phyloP scores from a whole-genome alignment of 345 rosid genomes.

The Citrus mangshanensis region DNA sequence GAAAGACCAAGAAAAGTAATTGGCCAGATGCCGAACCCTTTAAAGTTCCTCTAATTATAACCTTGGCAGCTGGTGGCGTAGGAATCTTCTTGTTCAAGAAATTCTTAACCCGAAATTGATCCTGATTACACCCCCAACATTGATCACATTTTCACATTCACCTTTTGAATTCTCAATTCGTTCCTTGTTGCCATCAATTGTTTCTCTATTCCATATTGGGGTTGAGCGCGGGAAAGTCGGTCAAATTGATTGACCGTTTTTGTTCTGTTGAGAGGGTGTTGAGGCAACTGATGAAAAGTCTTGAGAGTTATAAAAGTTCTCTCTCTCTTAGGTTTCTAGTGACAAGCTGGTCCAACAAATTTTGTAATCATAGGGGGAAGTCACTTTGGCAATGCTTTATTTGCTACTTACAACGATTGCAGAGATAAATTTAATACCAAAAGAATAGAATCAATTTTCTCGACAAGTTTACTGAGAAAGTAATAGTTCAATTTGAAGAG shows the following conservation, averaged over 20 bases:
- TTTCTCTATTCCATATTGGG: background rate
- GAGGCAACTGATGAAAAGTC: background rate
- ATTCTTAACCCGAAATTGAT: conserved; percentile 42
- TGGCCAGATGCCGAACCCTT: conserved; percentile 31
- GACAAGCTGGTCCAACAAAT: conserved; percentile 10
- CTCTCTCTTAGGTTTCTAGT: background rate
- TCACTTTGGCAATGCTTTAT: background rate
- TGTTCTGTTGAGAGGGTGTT: background rate
- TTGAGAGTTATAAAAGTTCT: conserved; percentile 4
- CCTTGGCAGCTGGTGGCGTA: conserved; percentile 60
- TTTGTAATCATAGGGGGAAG: background rate
- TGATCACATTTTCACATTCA: conserved; percentile 11
- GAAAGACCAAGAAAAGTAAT: conserved; percentile 29
- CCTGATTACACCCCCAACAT: conserved; percentile 1
- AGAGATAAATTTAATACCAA: background rate
- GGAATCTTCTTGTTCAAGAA: conserved; percentile 57
- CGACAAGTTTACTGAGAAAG: background rate
- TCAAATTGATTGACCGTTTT: background rate
- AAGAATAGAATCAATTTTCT: background rate
- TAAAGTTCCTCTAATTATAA: conserved; percentile 48
- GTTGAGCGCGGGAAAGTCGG: conserved; percentile 13
- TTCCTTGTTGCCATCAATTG: conserved; percentile 9
- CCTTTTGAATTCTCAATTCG: background rate
- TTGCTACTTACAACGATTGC: background rate
- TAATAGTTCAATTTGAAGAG: background rate